Conservation (phyloP, 2,329 filamentous ascomycete species). For the Hortaea werneckii region DNA sequence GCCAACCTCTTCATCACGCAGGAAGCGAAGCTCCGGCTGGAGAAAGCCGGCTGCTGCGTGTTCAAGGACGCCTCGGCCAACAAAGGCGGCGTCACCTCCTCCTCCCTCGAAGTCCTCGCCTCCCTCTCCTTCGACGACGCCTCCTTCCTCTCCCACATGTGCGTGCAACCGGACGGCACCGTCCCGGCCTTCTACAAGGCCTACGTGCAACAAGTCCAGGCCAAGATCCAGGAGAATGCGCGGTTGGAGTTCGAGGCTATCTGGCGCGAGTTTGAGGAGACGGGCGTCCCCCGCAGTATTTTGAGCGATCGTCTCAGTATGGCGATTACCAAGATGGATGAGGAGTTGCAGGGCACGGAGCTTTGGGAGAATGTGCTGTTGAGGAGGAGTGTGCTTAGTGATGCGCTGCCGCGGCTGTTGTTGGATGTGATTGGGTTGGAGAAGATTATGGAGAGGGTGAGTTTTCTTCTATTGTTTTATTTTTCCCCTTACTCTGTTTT, state of each 20-base stretch:
- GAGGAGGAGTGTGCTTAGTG: conserved; percentile 64
- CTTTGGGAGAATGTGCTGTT: conserved; percentile 79
- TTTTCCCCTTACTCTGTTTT: background rate
- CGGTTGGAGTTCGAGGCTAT: conserved; percentile 94
- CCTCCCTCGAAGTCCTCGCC: conserved; percentile 89
- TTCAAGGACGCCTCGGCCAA: conserved; percentile 98
- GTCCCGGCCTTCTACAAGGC: conserved; percentile 83
- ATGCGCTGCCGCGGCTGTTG: conserved; percentile 77
- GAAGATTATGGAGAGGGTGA: conserved; percentile 68
- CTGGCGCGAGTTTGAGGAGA: conserved; percentile 85
- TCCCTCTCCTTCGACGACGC: conserved; percentile 88
- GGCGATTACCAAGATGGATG: conserved; percentile 92
- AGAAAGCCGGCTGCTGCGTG: conserved; percentile 86
- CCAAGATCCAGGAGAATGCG: conserved; percentile 83
- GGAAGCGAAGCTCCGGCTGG: conserved; percentile 88
- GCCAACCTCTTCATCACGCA: conserved; percentile 98
- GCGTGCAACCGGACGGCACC: conserved; percentile 63
- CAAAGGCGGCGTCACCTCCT: conserved; percentile 97
- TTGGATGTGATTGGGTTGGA: conserved; percentile 85
- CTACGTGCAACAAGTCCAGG: conserved; percentile 87
- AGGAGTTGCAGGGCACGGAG: conserved; percentile 88
- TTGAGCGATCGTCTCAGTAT: conserved; percentile 82
- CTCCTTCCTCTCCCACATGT: conserved; percentile 89
- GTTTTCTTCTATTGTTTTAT: conserved; percentile 18
- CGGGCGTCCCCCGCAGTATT: conserved; percentile 68